phyloP scores from a whole-genome alignment of 2,329 filamentous ascomycete genomes.

The Ceratocystis ficicola region DNA sequence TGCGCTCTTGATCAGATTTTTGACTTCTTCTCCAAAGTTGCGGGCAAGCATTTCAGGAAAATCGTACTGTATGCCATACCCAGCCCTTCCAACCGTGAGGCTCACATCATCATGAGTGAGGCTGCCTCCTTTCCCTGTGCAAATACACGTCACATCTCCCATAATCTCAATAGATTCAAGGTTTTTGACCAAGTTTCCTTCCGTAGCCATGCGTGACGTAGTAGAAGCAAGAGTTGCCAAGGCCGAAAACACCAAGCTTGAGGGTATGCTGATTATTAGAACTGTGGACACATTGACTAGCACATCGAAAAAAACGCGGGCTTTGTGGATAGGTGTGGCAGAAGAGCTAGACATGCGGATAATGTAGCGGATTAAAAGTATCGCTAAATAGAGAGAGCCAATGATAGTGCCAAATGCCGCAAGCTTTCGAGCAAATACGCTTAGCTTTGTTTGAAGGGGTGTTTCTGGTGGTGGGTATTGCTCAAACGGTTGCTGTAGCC shows the following conservation, averaged over 20 bases:
- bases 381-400: constrained; percentile 34
- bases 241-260: constrained; percentile 49
- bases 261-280: constrained; percentile 48
- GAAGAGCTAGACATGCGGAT: constrained; percentile 26
- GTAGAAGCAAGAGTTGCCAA: constrained; percentile 51
- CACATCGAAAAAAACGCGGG: constrained; percentile 40
- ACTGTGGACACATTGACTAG: constrained; percentile 39
- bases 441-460: constrained; percentile 65
- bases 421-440: constrained; percentile 66
- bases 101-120: constrained; percentile 53
- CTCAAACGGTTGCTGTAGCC: constrained; percentile 47
- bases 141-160: constrained; percentile 52
- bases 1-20: constrained; percentile 31
- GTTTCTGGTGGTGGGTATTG: constrained; percentile 67
- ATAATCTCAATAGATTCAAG: constrained; percentile 51
- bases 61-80: constrained; percentile 32
- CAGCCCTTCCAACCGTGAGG: constrained; percentile 45
- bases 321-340: constrained; percentile 35
- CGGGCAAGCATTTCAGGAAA: constrained; percentile 27
- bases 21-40: constrained; percentile 29
- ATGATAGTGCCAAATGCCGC: constrained; percentile 33
- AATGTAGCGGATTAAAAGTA: constrained; percentile 34
- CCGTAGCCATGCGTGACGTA: constrained; percentile 50
- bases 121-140: constrained; percentile 55
- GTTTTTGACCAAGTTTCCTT: constrained; percentile 50